Evolutionary conservation across 2,329 filamentous ascomycete species (phyloP).

Genomic region (Botrytis paeoniae): DNA sequence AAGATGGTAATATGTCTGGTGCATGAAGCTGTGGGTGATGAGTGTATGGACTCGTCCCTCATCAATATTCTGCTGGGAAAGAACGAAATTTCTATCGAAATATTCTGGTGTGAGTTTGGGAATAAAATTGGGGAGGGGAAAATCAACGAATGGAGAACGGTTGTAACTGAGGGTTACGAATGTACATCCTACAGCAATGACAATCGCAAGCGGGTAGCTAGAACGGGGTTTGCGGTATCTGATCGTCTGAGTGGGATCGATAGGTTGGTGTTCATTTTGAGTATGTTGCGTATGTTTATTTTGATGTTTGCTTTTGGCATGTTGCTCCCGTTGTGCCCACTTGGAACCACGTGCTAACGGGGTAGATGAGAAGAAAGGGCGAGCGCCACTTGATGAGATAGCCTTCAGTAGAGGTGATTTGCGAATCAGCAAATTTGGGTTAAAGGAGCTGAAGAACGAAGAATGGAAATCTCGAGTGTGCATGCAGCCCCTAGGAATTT

Average conservation of each 20-base stretch:
- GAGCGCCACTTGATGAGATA: not conserved
- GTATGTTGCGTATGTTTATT: not conserved
- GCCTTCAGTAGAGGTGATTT: not conserved
- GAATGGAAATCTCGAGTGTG: not conserved
- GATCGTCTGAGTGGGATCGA: no score
- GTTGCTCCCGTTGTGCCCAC: not conserved
- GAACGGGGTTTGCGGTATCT: not conserved
- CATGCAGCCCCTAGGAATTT: not conserved
- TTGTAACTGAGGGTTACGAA: constrained; percentile 13
- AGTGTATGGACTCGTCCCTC: constrained; percentile 9
- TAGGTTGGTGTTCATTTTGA: not conserved
- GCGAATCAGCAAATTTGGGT: not conserved
- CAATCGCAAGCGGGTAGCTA: constrained; percentile 12
- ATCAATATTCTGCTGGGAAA: constrained; percentile 8
- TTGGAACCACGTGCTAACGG: not conserved
- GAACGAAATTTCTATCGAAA: not conserved
- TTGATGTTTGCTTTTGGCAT: not conserved
- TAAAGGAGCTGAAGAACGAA: not conserved
- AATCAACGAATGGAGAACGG: not conserved
- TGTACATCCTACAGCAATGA: constrained; percentile 3
- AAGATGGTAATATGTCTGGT: constrained; percentile 1
- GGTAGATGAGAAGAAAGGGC: constrained; percentile 10
- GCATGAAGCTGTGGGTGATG: constrained; percentile 11
- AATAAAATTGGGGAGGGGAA: not conserved
- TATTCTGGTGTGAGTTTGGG: not conserved